phyloP scores from a whole-genome alignment of 805 yeast species.

The Kuraishia cidri region DNA sequence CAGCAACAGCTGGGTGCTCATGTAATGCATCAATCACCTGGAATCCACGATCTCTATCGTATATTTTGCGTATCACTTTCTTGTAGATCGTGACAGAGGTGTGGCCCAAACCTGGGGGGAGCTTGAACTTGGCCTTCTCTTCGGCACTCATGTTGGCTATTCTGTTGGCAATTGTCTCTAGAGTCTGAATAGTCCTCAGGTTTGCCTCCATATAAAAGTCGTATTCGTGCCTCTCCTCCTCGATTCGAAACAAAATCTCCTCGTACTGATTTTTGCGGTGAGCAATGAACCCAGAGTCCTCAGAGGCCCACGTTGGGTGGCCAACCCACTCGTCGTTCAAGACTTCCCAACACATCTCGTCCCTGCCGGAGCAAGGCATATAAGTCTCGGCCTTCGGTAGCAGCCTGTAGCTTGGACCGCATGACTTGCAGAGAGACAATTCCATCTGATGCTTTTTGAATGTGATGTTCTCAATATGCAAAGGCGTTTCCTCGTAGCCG shows the following conservation, averaged over 20 bases:
- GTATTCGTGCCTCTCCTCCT: conserved; percentile 96
- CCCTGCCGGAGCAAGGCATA: conserved; percentile 98
- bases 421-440: conserved; percentile 82
- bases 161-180: conserved; percentile 91
- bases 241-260: conserved; percentile 88
- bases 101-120: conserved; percentile 92
- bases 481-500: conserved; percentile 79
- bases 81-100: conserved; percentile 87
- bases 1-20: conserved; percentile 91
- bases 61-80: conserved; percentile 85
- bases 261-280: conserved; percentile 97
- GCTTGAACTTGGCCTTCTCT: conserved; percentile 76
- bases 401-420: conserved; percentile 91
- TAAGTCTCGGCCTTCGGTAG: conserved; percentile 89
- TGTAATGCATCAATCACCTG: conserved; percentile 95
- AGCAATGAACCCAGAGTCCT: conserved; percentile 98
- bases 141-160: conserved; percentile 89
- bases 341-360: conserved; percentile 99
- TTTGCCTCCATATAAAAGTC: conserved; percentile 95
- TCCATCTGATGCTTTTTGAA: conserved; percentile 90
- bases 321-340: conserved; percentile 99
- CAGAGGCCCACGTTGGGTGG: conserved; percentile 99
- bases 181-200: conserved; percentile 86
- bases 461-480: conserved; percentile 77
- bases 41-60: conserved; percentile 90